Conservation (phyloP, 306 rosid species). For the Purshia tridentata region DNA sequence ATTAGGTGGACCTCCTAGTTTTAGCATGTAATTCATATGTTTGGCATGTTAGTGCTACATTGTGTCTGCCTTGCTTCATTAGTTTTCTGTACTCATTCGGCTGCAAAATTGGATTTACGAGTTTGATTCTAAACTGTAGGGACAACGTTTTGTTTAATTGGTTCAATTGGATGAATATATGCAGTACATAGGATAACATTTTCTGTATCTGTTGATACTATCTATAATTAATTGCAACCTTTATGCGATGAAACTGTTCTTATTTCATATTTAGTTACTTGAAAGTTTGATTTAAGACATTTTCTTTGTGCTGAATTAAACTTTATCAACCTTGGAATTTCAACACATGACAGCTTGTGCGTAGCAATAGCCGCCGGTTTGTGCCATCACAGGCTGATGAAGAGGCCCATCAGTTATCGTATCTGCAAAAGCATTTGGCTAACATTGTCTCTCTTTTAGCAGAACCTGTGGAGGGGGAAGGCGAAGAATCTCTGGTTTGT, state of each 20-base stretch:
- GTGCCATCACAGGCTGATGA: slow-evolving; percentile 88
- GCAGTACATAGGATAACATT: background rate
- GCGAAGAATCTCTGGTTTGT: slow-evolving; percentile 81
- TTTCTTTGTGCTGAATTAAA: slow-evolving; percentile 7
- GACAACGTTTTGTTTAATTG: background rate
- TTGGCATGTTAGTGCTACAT: background rate
- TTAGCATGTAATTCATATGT: background rate
- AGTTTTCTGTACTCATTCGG: background rate
- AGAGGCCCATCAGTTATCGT: slow-evolving; percentile 89
- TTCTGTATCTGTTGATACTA: background rate
- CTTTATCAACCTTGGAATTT: slow-evolving; percentile 22
- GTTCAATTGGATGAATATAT: background rate
- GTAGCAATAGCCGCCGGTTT: slow-evolving; percentile 86
- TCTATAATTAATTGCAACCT: background rate
- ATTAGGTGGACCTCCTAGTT: background rate
- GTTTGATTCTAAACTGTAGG: background rate
- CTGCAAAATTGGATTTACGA: background rate
- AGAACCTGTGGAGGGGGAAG: slow-evolving; percentile 79
- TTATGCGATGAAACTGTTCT: background rate
- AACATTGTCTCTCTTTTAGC: slow-evolving; percentile 78
- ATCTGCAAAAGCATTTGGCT: slow-evolving; percentile 80
- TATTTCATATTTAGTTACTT: background rate
- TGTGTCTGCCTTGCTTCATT: background rate
- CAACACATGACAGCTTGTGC: slow-evolving; percentile 73
- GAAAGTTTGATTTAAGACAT: slow-evolving; percentile 22